phyloP scores from a whole-genome alignment of 148 eudicot genomes.

The Limonium bicolor region DNA sequence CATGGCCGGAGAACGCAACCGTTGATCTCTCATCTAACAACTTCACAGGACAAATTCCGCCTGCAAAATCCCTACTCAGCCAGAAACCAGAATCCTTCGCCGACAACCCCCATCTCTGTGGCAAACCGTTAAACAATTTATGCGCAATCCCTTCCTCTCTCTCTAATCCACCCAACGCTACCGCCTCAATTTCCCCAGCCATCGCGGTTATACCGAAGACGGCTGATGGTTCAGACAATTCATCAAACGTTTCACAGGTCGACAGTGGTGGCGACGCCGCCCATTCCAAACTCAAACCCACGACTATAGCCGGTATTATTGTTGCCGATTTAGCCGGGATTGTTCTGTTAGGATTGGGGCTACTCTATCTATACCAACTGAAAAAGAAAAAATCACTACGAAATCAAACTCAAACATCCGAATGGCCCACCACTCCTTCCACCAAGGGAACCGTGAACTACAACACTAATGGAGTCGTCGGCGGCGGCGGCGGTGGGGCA shows the following conservation, averaged over 20 bases:
- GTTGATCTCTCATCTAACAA: conserved; percentile 66
- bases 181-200: conserved; percentile 40
- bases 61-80: conserved; percentile 15
- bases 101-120: conserved; percentile 60
- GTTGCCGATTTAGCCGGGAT: conserved; percentile 67
- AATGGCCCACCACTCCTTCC: not conserved
- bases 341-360: conserved; percentile 31
- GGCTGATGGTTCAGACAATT: conserved; percentile 5
- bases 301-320: conserved; percentile 42
- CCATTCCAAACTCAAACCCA: conserved; percentile 45
- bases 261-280: not conserved
- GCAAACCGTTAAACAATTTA: conserved; percentile 48
- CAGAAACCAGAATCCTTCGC: conserved; percentile 31
- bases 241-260: not conserved
- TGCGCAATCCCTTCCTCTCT: conserved; percentile 61
- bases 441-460: not conserved
- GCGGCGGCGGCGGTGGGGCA: no score
- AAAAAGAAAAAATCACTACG: conserved; percentile 20
- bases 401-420: not conserved
- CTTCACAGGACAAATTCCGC: conserved; percentile 57
- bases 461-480: no score
- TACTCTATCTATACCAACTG: conserved; percentile 41
- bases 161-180: conserved; percentile 44
- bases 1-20: conserved; percentile 34
- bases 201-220: conserved; percentile 67